Conservation (phyloP, 225 moss, liverwort and hornwort genomes). For the Climacium dendroides region DNA sequence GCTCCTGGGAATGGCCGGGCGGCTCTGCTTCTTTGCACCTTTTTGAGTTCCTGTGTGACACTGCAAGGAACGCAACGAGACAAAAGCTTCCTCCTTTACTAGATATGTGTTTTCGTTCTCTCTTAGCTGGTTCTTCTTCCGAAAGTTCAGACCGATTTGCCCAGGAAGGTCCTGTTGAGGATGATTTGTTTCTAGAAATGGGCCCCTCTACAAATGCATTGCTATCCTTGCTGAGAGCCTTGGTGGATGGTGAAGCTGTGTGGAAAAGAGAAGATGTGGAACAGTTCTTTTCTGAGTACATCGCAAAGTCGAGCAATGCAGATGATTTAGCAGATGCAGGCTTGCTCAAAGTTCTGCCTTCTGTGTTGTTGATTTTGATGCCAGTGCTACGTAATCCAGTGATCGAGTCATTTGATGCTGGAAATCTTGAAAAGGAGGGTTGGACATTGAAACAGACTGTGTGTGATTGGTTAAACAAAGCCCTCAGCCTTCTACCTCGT, state of each 20-base stretch:
- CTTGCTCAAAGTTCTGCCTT: slow-evolving; percentile 54
- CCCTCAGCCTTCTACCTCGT: slow-evolving; percentile 51
- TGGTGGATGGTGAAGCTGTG: slow-evolving; percentile 50
- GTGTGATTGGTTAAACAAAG: slow-evolving; percentile 59
- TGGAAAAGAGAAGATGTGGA: slow-evolving; percentile 58
- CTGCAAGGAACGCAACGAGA: slow-evolving; percentile 20
- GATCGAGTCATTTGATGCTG: not conserved
- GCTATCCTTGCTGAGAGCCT: slow-evolving; percentile 46
- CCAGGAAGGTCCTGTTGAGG: slow-evolving; percentile 1
- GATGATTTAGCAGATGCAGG: slow-evolving; percentile 28
- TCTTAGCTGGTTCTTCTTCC: slow-evolving; percentile 49
- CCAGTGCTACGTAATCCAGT: slow-evolving; percentile 57
- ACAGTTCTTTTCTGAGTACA: slow-evolving; percentile 41
- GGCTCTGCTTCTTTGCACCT: slow-evolving; percentile 48
- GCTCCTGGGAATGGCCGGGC: slow-evolving; percentile 75
- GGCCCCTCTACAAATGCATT: slow-evolving; percentile 49
- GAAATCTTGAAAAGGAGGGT: slow-evolving; percentile 17
- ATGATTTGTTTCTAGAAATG: not conserved
- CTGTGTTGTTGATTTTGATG: slow-evolving; percentile 64
- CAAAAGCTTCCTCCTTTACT: slow-evolving; percentile 20
- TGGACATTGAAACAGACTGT: slow-evolving; percentile 39
- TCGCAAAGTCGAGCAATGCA: slow-evolving; percentile 16
- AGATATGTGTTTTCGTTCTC: slow-evolving; percentile 39
- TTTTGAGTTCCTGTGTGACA: slow-evolving; percentile 50
- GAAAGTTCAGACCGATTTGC: not conserved